Base-by-base conservation (phyloP, 495 filamentous ascomycete species). In the Aspergillus steynii region DNA sequence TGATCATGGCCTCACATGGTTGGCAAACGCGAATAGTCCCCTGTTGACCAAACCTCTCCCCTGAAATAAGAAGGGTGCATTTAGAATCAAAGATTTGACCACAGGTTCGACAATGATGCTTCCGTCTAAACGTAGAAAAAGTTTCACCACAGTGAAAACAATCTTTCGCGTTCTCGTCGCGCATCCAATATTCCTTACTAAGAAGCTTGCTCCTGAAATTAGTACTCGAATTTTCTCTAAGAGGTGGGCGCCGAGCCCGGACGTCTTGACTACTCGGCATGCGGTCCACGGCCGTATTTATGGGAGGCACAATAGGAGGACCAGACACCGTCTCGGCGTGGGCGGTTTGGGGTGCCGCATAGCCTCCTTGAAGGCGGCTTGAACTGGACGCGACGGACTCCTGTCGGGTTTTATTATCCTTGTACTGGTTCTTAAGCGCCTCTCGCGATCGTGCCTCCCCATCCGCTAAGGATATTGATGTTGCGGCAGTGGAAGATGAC, bases 141-240 rank as follows among this genome's bases (percentile, higher is more conserved):
- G 90, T 82, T 62, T 91, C 88, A 49, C 88, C 89, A 67, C 96
- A 99, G 50, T 90, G 82, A 68, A 98, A 99, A 70, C 96, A 99
- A 65, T 97, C 94, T 74, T 94, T 98, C 50, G 93, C 94, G 69
- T 96, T 96, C 68, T 98, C 96, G 75, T 99, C 96, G 50, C 90
- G 90, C 96, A 99, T 99, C 96, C 96, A 99, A 69, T 96, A 98
- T 56, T 97, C 92, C 71, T 90, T 94, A 65, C 89, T 96, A 14
- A 98, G 78, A 34, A 97, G 83, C 70, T 90, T 91, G 67, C 90
- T 93, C 59, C 88, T 82, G 74, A 92, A 84, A 67, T 91, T 72
- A 14, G 71, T 71, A 32, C 74, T 59, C 32, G 69, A 71, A 48
- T 71, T 66, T 53, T 76, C 72, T 29, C 61, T 68, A 34, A 48